These are phyloP conservation scores for Isabelozyma rhagii DNA, from an alignment of 805 yeast genomes.

Conservation along the genomic window DNA sequence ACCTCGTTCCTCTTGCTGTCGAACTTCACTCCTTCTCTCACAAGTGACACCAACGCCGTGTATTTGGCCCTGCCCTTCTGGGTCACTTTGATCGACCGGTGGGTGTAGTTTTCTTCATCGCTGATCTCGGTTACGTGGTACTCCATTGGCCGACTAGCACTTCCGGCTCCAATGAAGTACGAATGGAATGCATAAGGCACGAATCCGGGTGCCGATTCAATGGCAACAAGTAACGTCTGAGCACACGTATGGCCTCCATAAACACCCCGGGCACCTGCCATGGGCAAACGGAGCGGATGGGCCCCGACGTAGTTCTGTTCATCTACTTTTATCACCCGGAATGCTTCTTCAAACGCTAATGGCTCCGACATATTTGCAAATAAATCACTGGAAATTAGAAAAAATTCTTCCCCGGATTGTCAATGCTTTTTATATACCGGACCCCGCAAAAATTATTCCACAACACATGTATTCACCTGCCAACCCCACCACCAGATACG, in stretches of 20 bases:
- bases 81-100: constrained; percentile 51
- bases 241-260: constrained; percentile 72
- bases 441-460: no score
- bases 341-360: constrained; percentile 28
- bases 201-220: constrained; percentile 38
- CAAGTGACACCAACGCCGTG: constrained; percentile 49
- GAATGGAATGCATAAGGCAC: constrained; percentile 64
- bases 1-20: neutral
- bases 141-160: constrained; percentile 40
- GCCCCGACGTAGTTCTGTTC: constrained; percentile 29
- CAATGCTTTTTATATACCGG: no score
- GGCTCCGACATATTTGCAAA: neutral
- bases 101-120: constrained; percentile 50
- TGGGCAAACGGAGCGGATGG: constrained; percentile 32
- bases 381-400: no score
- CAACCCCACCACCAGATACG: no score
- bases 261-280: constrained; percentile 55
- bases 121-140: constrained; percentile 54
- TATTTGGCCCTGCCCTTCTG: constrained; percentile 54
- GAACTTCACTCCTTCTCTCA: constrained; percentile 10
- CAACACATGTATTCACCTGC: no score
- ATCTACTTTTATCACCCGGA: constrained; percentile 20
- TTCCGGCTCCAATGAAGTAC: constrained; percentile 57
- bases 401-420: no score
- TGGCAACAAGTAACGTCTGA: constrained; percentile 60